Percentiles rank a stretch among this genome's conserved stretches.
These are phyloP conservation scores for Cercospora sp. DNA, from an alignment of 2,329 filamentous ascomycete species.

Conservation along the genomic window DNA sequence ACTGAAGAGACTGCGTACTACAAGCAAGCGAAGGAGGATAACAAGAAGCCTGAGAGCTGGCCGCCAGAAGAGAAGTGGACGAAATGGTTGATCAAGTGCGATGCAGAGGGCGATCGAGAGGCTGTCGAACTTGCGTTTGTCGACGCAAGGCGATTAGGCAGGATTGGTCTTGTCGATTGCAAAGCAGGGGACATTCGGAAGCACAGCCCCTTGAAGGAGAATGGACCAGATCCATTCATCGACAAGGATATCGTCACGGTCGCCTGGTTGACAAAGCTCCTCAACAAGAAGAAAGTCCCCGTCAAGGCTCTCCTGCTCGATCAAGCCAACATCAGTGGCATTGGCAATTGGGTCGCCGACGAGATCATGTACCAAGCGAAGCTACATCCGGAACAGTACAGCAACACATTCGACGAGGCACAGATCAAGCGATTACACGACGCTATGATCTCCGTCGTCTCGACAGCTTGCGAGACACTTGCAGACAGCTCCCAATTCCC, in stretches of 20 bases:
- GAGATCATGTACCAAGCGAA: conserved; percentile 88
- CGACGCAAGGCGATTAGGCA: conserved; percentile 75
- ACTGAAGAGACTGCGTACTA: conserved; percentile 79
- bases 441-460: conserved; percentile 75
- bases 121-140: conserved; percentile 75
- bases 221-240: conserved; percentile 88
- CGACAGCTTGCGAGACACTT: conserved; percentile 73
- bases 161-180: conserved; percentile 81
- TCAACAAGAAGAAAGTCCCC: conserved; percentile 76
- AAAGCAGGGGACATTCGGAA: conserved; percentile 73
- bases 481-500: conserved; percentile 85
- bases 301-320: conserved; percentile 87
- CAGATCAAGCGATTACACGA: conserved; percentile 73
- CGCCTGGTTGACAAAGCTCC: conserved; percentile 69
- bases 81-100: conserved; percentile 76
- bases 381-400: conserved; percentile 91
- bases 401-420: conserved; percentile 71
- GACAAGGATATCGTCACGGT: conserved; percentile 77
- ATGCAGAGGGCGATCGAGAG: conserved; percentile 36
- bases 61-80: conserved; percentile 84
- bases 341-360: conserved; percentile 97
- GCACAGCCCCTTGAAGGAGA: conserved; percentile 78
- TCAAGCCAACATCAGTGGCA: conserved; percentile 83
- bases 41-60: conserved; percentile 62
- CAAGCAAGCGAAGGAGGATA: conserved; percentile 56